A percentile compares a stretch with the other conserved stretches of the same genome.
phyloP scores from a whole-genome alignment of 352 stramenopile genomes.

The Pythium utonaiense region DNA sequence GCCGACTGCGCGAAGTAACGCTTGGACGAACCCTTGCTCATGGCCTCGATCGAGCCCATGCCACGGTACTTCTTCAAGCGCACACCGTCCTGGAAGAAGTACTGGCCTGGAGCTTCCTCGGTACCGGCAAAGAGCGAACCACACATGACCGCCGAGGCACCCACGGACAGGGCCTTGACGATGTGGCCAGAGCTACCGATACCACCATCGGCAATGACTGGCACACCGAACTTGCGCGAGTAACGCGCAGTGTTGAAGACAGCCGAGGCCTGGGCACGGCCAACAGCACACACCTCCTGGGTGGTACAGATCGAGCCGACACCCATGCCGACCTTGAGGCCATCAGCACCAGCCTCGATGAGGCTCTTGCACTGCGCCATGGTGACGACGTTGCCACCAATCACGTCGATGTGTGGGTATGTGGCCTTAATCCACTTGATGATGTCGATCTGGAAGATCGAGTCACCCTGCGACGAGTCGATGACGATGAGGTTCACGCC shows the following conservation, averaged over 20 bases:
- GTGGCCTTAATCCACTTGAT: constrained; percentile 95
- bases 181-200: constrained; percentile 99
- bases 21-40: constrained; percentile 95
- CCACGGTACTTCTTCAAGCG: constrained; percentile 99
- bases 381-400: constrained; percentile 99
- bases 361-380: constrained; percentile 97
- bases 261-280: constrained; percentile 96
- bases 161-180: constrained; percentile 97
- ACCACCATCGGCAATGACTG: constrained; percentile 98
- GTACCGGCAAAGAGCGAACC: constrained; percentile 99
- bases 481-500: constrained; percentile 99
- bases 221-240: constrained; percentile 95
- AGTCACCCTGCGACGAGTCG: constrained; percentile 99
- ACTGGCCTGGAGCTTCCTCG: constrained; percentile 98
- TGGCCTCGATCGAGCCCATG: constrained; percentile 99
- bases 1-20: constrained; percentile 89
- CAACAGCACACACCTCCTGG: constrained; percentile 98
- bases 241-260: constrained; percentile 98
- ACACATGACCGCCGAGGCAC: constrained; percentile 99
- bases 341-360: constrained; percentile 98
- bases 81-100: constrained; percentile 99
- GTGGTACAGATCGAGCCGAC: constrained; percentile 99
- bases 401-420: constrained; percentile 96
- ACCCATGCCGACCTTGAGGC: constrained; percentile 99
- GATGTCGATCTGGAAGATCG: constrained; percentile 88